These are phyloP conservation scores for Mallotus repandus DNA, from an alignment of 441 rosid species.

Conservation along the genomic window DNA sequence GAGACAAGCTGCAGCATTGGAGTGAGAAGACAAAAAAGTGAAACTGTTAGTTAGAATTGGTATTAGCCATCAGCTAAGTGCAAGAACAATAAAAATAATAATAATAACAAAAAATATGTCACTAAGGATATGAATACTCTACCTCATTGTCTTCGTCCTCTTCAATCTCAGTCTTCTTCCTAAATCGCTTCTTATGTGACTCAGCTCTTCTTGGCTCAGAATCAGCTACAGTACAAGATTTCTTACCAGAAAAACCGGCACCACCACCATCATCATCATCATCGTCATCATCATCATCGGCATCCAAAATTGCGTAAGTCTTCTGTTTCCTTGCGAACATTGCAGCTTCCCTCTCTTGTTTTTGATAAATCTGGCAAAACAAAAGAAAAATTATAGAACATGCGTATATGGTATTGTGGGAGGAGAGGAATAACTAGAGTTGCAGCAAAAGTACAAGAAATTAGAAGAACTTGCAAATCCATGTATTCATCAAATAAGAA, in stretches of 20 bases:
- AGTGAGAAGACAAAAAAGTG: conserved; percentile 20
- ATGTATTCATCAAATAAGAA: conserved; percentile 19
- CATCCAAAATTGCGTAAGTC: conserved; percentile 68
- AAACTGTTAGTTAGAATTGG: conserved; percentile 21
- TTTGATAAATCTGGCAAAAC: conserved; percentile 56
- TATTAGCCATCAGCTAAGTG: conserved; percentile 25
- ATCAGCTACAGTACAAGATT: conserved; percentile 28
- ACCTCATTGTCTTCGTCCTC: conserved; percentile 80
- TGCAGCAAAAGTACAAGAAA: neutral
- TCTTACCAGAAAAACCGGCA: conserved; percentile 30
- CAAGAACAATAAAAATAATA: conserved; percentile 19
- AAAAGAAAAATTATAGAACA: neutral
- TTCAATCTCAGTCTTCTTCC: conserved; percentile 70
- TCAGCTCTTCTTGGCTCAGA: conserved; percentile 47
- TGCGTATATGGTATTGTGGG: neutral
- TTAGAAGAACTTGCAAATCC: conserved; percentile 13
- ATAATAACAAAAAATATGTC: neutral
- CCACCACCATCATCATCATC: conserved; percentile 40
- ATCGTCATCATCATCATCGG: conserved; percentile 51
- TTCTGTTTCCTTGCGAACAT: conserved; percentile 72
- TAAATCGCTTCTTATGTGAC: conserved; percentile 62
- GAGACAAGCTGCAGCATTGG: conserved; percentile 50
- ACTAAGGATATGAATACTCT: conserved; percentile 29
- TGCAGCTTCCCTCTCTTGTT: conserved; percentile 87
- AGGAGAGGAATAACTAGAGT: neutral